These are phyloP conservation scores for Magnusiomyces suaveolens DNA, from an alignment of 1,139 yeast genomes.

Conservation along the genomic window DNA sequence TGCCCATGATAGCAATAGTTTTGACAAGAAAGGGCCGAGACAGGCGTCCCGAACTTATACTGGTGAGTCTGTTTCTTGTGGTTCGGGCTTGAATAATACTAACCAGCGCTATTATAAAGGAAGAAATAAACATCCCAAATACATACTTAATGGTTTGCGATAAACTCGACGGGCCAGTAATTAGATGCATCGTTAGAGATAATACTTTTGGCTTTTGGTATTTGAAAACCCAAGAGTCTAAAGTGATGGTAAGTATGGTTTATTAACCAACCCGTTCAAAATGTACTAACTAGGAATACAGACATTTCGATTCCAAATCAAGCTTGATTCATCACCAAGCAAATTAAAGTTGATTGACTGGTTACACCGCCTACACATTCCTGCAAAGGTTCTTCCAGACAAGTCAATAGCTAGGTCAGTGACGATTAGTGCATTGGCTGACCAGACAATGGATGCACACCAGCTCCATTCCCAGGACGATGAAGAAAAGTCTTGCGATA, in stretches of 20 bases:
- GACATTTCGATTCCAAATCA: slow-evolving; percentile 3
- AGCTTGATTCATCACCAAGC: neutral
- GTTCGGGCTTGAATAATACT: too few relatives aligned
- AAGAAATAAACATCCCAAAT: neutral
- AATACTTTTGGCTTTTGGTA: neutral
- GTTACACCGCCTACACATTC: neutral
- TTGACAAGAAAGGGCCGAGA: too few relatives aligned
- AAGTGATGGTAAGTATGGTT: neutral
- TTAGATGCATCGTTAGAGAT: neutral
- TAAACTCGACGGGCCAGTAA: neutral
- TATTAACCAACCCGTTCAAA: neutral
- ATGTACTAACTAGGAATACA: neutral
- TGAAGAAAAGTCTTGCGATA: too few relatives aligned
- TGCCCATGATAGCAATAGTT: too few relatives aligned
- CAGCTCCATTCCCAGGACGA: too few relatives aligned
- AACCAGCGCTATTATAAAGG: neutral
- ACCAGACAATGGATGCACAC: too few relatives aligned
- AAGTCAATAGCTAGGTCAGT: too few relatives aligned
- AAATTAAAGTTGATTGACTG: neutral
- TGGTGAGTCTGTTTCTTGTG: too few relatives aligned
- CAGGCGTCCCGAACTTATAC: too few relatives aligned
- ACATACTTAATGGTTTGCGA: neutral
- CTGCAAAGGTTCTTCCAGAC: neutral
- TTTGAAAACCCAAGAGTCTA: neutral
- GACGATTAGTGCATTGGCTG: too few relatives aligned